Evolutionary conservation across 257 asterid genomes (phyloP).

Genomic region (Linderniella brevidens): DNA sequence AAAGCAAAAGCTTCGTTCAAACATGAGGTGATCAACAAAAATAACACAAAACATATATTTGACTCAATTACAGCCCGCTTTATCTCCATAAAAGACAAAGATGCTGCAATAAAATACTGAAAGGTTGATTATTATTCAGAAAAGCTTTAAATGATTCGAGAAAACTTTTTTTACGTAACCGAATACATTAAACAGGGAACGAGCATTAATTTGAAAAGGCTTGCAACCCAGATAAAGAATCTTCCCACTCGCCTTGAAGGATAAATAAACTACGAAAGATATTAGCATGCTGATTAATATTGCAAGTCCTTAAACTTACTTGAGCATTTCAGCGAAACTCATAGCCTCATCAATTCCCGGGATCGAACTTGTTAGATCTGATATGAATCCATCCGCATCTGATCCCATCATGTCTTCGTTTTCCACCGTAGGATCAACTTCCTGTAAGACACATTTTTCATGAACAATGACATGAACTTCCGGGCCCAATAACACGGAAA

Average conservation of each 20-base stretch:
- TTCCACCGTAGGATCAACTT: conserved; percentile 88
- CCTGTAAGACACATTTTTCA: conserved; percentile 26
- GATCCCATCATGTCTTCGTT: conserved; percentile 27
- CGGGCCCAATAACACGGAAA: too few species aligned
- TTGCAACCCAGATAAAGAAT: not conserved
- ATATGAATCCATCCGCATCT: conserved; percentile 55
- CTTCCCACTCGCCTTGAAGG: conserved; percentile 2
- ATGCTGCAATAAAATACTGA: too few species aligned
- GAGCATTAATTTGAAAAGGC: not conserved
- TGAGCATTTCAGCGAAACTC: conserved; percentile 98
- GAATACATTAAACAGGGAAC: not conserved
- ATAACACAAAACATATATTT: too few species aligned
- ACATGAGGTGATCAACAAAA: too few species aligned
- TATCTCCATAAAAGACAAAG: too few species aligned
- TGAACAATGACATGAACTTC: not conserved
- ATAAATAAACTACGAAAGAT: not conserved
- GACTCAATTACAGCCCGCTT: too few species aligned
- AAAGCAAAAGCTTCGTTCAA: too few species aligned
- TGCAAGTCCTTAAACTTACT: conserved; percentile 30
- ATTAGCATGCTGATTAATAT: not conserved
- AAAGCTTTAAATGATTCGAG: too few species aligned
- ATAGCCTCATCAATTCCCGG: conserved; percentile 98
- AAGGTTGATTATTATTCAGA: too few species aligned
- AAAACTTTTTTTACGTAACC: conserved; percentile 3
- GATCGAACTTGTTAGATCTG: conserved; percentile 79